Conservation (phyloP, 23 red algal species). For the Chondrus crispus region DNA sequence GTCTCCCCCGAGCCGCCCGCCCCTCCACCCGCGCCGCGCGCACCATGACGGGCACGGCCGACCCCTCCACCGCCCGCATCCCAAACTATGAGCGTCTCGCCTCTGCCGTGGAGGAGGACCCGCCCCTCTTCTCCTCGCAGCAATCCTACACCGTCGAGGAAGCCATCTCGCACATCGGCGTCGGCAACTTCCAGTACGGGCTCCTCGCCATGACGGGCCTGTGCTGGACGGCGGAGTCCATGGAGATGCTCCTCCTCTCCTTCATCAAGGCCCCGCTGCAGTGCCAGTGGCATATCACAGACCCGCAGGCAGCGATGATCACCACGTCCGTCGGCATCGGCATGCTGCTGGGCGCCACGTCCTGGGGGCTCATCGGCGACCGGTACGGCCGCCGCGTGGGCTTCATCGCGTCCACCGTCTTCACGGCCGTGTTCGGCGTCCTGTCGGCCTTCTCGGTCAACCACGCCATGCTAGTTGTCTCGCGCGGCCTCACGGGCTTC, state of each 20-base stretch:
- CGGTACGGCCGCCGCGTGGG: conserved; percentile 3
- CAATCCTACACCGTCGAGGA: conserved; percentile 48
- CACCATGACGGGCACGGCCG: no score
- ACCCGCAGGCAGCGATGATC: conserved; percentile 46
- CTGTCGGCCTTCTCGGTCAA: conserved; percentile 30
- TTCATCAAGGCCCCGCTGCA: conserved; percentile 58
- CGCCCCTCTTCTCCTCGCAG: no score
- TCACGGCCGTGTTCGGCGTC: conserved; percentile 38
- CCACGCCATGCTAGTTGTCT: background rate
- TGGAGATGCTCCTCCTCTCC: conserved; percentile 67
- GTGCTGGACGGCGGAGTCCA: conserved; percentile 65
- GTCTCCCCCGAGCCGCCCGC: no score
- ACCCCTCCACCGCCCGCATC: no score
- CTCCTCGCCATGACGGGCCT: conserved; percentile 33
- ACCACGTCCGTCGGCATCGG: conserved; percentile 37
- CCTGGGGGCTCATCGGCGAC: conserved; percentile 47
- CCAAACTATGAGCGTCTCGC: no score
- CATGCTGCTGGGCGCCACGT: conserved; percentile 36
- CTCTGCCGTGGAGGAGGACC: no score
- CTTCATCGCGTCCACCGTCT: conserved; percentile 47
- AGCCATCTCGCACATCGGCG: conserved; percentile 36
- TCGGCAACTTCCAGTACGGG: conserved; percentile 53
- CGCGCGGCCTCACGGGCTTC: conserved; percentile 46
- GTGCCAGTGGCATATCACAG: conserved; percentile 49
- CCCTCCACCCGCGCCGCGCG: no score